Conservation (phyloP, 1,139 yeast species). For the Suhomyces atakaporum region DNA sequence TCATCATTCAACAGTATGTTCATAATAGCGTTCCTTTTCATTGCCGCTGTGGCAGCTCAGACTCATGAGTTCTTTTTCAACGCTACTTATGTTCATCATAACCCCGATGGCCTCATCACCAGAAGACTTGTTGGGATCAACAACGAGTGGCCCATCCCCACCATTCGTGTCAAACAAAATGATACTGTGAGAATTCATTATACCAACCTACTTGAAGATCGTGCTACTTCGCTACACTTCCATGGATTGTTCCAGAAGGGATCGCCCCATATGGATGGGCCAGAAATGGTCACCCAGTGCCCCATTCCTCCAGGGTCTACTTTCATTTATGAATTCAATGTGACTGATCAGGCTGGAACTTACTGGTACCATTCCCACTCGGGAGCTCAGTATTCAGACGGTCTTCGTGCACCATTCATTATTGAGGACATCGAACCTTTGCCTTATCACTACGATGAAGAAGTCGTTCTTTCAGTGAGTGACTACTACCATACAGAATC, state of each 20-base stretch:
- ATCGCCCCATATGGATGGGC: constrained; percentile 71
- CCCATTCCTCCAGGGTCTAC: constrained; percentile 71
- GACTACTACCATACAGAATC: constrained; percentile 66
- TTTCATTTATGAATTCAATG: constrained; percentile 64
- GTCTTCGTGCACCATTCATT: constrained; percentile 70
- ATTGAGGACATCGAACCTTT: constrained; percentile 61
- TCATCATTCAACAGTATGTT: too few species aligned
- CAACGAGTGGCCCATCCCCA: constrained; percentile 74
- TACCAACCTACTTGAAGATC: constrained; percentile 55
- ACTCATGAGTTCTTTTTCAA: constrained; percentile 56
- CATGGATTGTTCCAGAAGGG: constrained; percentile 73
- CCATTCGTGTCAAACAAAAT: constrained; percentile 60
- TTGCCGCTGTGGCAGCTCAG: constrained; percentile 30
- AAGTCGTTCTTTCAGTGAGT: constrained; percentile 53
- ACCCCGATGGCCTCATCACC: constrained; percentile 62
- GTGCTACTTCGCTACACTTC: constrained; percentile 69
- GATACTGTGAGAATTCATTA: constrained; percentile 62
- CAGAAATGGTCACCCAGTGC: constrained; percentile 75
- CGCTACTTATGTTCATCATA: constrained; percentile 56
- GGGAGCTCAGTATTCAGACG: constrained; percentile 76
- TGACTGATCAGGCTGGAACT: constrained; percentile 67
- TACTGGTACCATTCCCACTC: constrained; percentile 87
- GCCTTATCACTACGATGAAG: constrained; percentile 63
- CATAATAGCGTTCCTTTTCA: constrained; percentile 4
- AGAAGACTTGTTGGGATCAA: constrained; percentile 66